These are phyloP conservation scores for Crotalaria pallida DNA, from an alignment of 306 rosid genomes.

Conservation along the genomic window DNA sequence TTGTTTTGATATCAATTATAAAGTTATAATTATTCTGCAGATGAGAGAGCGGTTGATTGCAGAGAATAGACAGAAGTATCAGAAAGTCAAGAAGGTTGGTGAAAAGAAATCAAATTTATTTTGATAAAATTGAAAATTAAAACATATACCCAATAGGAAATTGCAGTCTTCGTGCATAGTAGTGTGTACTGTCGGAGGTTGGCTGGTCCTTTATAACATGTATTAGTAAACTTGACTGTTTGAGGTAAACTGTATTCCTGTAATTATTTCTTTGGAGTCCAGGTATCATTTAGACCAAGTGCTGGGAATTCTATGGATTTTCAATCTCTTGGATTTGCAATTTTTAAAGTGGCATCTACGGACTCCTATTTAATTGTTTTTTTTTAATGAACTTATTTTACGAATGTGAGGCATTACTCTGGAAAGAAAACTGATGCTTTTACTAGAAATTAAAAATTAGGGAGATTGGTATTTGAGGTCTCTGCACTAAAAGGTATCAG, in stretches of 20 bases:
- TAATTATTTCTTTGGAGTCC: background rate
- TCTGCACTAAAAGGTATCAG: background rate
- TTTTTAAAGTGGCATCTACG: background rate
- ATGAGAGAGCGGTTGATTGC: slow-evolving; percentile 89
- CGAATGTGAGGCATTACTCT: background rate
- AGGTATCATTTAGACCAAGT: background rate
- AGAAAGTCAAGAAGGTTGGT: slow-evolving; percentile 90
- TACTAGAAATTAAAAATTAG: background rate
- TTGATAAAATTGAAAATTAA: background rate
- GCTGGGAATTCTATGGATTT: background rate
- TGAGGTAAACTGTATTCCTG: background rate
- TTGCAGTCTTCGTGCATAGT: background rate
- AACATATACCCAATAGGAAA: background rate
- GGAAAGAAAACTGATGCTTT: background rate
- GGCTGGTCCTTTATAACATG: background rate
- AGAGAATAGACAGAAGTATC: slow-evolving; percentile 90
- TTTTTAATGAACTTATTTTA: background rate
- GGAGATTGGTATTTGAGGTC: background rate
- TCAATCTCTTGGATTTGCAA: background rate
- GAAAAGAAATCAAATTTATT: slow-evolving; percentile 14
- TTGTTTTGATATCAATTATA: slow-evolving; percentile 17
- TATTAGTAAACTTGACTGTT: background rate
- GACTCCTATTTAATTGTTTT: background rate
- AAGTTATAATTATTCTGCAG: slow-evolving; percentile 37
- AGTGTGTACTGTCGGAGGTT: background rate